Base-by-base conservation (phyloP, 2,329 filamentous ascomycete genomes). In the Alternaria postmessia region DNA sequence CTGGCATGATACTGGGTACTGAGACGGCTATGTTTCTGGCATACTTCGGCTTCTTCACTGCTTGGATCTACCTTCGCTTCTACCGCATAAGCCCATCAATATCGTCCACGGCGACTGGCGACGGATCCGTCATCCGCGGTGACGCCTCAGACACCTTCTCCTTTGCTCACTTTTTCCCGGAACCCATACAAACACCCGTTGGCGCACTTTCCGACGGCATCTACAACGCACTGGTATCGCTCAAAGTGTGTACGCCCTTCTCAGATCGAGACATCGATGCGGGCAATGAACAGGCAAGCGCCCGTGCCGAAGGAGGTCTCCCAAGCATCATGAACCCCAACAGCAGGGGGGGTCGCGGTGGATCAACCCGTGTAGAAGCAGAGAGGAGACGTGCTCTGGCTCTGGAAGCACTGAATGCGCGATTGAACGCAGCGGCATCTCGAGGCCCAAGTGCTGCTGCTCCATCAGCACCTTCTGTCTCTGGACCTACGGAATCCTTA, bases 61-160 rank as follows among this genome's bases (percentile, higher is more conserved):
- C 92, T 78, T 99, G 94, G 94, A 92, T 91, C 43, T 98, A 98
- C 79, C 88, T 99, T 18, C 92, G 95, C 68, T 99, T 98, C 84
- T 97, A 92, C 84, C 96, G 97, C 81, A 81, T 84, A 57, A 87
- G 89, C 59, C 85, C 82, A n/a, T 86, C 84, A 61, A 79, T 85
- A 5, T 84, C 85, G 0, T 84, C 84, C 1, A 81, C 84, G 3
- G 82, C 83, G 5, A 87, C 84, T 7, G 83, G 83, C 49, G 82
- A 84, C 53, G 80, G 75, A 5, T 77, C 80, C 7, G 81, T 82
- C 8, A 87, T 96, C 68, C 91, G 90, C 65, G 95, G 95, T 64
- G 95, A 99, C 78, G 92, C 95, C 36, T 96, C 92, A 78, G 95
- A 99, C 79, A 97, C 94, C 0, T 99, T 99, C 76, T 91, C 94